A percentile compares a stretch with the other conserved stretches of the same genome.
These are phyloP conservation scores for Talaromyces sp. DNA, from an alignment of 2,329 filamentous ascomycete species.

Conservation along the genomic window DNA sequence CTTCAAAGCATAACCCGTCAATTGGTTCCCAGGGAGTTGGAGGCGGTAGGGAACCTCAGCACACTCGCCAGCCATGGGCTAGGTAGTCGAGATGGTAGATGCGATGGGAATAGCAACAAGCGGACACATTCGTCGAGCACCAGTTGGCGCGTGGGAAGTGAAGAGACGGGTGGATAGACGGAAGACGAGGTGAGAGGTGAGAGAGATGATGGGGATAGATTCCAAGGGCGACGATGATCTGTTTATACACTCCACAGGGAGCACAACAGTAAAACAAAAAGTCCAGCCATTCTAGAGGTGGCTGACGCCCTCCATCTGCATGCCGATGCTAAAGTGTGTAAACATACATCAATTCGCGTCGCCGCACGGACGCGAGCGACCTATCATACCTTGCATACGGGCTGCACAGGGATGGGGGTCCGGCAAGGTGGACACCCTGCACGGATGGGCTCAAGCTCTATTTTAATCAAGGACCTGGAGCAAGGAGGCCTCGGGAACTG, in stretches of 20 bases:
- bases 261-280: slow-evolving; percentile 8
- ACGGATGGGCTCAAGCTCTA: slow-evolving; percentile 10
- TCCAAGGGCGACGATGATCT: slow-evolving; percentile 12
- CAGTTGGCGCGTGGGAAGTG: not conserved
- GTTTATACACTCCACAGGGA: slow-evolving; percentile 30
- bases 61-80: slow-evolving; percentile 36
- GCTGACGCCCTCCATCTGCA: slow-evolving; percentile 27
- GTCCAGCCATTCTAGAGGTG: slow-evolving; percentile 19
- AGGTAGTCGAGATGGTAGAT: slow-evolving; percentile 14
- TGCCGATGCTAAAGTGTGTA: slow-evolving; percentile 33
- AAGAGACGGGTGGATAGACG: not conserved
- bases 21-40: slow-evolving; percentile 25
- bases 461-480: slow-evolving; percentile 14
- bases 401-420: slow-evolving; percentile 31
- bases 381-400: slow-evolving; percentile 37
- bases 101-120: slow-evolving; percentile 2
- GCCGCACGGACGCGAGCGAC: slow-evolving; percentile 29
- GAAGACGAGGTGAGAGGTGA: not conserved
- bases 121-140: slow-evolving; percentile 1
- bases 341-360: slow-evolving; percentile 28
- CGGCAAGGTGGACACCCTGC: slow-evolving; percentile 20
- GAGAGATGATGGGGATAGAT: not conserved
- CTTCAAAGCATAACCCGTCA: slow-evolving; percentile 26
- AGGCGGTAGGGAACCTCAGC: slow-evolving; percentile 27
- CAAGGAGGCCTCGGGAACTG: slow-evolving; percentile 13